phyloP scores from a whole-genome alignment of 1,284 basidiomycete species.

The Mycena citricolor region DNA sequence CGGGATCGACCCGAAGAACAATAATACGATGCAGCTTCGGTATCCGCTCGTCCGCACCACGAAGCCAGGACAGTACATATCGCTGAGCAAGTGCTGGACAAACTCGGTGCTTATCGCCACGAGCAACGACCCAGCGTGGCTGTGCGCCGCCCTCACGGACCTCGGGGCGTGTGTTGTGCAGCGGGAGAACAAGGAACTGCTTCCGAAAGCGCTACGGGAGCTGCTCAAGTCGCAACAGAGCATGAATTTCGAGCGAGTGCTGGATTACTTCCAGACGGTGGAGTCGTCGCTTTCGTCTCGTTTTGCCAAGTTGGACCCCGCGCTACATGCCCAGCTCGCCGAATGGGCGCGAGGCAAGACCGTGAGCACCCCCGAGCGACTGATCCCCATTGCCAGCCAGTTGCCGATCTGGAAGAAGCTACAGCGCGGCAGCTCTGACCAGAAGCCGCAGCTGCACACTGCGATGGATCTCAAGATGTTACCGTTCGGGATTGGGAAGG shows the following conservation, averaged over 20 bases:
- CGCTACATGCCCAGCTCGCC: constrained; percentile 26
- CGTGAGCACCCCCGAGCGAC: constrained; percentile 12
- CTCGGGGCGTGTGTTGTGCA: constrained; percentile 28
- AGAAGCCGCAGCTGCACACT: constrained; percentile 20
- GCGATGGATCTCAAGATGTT: constrained; percentile 32
- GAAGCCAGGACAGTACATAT: constrained; percentile 26
- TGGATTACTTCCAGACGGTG: constrained; percentile 18
- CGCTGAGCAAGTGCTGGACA: constrained; percentile 26
- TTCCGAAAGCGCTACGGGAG: constrained; percentile 17
- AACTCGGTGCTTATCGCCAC: constrained; percentile 23
- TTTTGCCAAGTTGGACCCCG: constrained; percentile 23
- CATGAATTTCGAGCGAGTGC: constrained; percentile 21
- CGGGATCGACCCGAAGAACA: constrained; percentile 15
- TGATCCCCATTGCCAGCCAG: constrained; percentile 24
- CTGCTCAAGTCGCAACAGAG: constrained; percentile 12
- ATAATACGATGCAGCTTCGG: too few species aligned
- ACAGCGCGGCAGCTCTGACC: constrained; percentile 8
- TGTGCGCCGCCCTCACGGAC: constrained; percentile 21
- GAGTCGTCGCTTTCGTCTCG: constrained; percentile 13
- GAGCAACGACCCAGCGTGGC: constrained; percentile 21
- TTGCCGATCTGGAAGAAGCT: constrained; percentile 38
- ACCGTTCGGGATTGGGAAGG: constrained; percentile 27
- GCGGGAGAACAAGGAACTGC: constrained; percentile 15
- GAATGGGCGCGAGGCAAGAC: constrained; percentile 31
- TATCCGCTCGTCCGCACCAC: constrained; percentile 33